Conservation (phyloP, 2,329 filamentous ascomycete species). For the Dryadomyces quercus-mongolicae region DNA sequence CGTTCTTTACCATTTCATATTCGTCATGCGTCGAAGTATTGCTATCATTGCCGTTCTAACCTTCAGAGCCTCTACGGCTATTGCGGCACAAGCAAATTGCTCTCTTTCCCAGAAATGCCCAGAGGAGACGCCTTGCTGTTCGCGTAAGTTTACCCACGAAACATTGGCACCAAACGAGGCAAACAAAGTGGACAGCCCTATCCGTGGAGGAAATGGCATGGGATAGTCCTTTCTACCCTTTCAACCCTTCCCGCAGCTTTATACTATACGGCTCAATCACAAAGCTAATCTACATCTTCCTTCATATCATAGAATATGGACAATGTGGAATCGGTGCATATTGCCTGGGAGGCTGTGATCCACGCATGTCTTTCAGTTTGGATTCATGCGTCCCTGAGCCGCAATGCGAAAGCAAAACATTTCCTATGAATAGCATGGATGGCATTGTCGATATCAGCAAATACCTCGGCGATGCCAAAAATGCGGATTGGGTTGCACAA, state of each 20-base stretch:
- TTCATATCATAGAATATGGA: conserved; percentile 61
- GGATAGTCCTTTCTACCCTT: too few relatives aligned
- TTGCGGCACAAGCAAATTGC: neutral
- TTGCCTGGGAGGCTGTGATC: conserved; percentile 92
- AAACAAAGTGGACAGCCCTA: too few relatives aligned
- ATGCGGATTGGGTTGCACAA: conserved; percentile 79
- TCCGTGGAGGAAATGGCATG: too few relatives aligned
- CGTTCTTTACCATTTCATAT: neutral
- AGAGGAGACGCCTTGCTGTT: conserved; percentile 6
- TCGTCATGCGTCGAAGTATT: neutral
- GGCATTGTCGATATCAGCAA: conserved; percentile 58
- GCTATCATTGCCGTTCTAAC: neutral
- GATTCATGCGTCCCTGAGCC: conserved; percentile 79
- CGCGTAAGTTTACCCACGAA: conserved; percentile 3
- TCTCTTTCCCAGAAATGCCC: conserved; percentile 2
- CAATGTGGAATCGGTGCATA: conserved; percentile 88
- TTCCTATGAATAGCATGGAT: conserved; percentile 62
- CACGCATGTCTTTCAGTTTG: conserved; percentile 67
- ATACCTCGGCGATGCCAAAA: conserved; percentile 74
- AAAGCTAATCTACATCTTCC: neutral
- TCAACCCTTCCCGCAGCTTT: neutral
- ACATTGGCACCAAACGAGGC: neutral
- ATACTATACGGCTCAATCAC: neutral
- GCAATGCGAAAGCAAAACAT: conserved; percentile 62
- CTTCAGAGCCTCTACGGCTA: neutral